Percentiles rank a stretch among this genome's conserved stretches.
Conservation (phyloP, 2,329 filamentous ascomycete species). For the Colletotrichum salicis region DNA sequence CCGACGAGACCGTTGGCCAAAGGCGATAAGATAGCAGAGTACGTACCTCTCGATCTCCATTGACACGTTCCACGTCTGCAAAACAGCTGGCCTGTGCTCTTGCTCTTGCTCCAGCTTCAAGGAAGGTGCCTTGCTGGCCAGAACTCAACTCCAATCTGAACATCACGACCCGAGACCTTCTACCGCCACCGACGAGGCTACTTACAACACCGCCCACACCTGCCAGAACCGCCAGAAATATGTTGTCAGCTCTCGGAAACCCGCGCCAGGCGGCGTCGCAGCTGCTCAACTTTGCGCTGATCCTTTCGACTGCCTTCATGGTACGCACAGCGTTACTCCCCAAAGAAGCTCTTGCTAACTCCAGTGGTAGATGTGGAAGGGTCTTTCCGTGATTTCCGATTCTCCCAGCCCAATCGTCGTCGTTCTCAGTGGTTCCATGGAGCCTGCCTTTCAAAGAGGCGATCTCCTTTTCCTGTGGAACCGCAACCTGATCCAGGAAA, state of each 20-base stretch:
- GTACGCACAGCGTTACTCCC: conserved; percentile 46
- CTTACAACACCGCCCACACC: background rate
- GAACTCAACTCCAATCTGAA: conserved; percentile 22
- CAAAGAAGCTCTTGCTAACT: conserved; percentile 7
- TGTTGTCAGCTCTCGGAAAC: conserved; percentile 77
- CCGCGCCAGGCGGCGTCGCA: conserved; percentile 84
- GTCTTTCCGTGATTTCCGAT: conserved; percentile 81
- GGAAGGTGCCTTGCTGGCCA: conserved; percentile 32
- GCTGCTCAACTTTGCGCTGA: conserved; percentile 89
- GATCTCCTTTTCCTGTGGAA: conserved; percentile 84
- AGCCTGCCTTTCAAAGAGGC: conserved; percentile 82
- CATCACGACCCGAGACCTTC: conserved; percentile 6
- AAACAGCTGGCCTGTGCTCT: conserved; percentile 29
- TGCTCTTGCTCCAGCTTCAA: conserved; percentile 6
- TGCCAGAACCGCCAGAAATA: conserved; percentile 48
- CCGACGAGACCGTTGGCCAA: no score
- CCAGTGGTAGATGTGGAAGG: conserved; percentile 79
- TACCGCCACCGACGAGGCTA: background rate
- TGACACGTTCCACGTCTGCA: conserved; percentile 30
- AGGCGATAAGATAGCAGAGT: conserved; percentile 27
- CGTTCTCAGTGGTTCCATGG: conserved; percentile 86
- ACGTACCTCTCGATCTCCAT: background rate
- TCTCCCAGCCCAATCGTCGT: conserved; percentile 83
- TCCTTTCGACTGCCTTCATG: conserved; percentile 93
- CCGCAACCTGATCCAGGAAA: conserved; percentile 67